Evolutionary conservation across 1,284 basidiomycete species (phyloP).

Genomic region (Ceratobasidium sp.): DNA sequence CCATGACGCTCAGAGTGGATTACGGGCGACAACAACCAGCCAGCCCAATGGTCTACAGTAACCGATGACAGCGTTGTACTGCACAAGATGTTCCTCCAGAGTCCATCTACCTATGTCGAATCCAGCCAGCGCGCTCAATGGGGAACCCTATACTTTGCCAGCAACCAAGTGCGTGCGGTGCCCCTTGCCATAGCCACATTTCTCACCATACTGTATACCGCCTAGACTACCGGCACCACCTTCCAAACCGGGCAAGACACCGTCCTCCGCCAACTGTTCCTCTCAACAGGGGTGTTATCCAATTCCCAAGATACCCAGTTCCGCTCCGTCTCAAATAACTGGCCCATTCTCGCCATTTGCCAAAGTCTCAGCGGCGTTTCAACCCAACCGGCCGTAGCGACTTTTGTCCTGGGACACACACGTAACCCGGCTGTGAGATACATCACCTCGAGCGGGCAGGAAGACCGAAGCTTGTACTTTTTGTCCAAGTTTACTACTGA

Average conservation of each 20-base stretch:
- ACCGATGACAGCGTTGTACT: slow-evolving; percentile 58
- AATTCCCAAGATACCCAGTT: slow-evolving; percentile 69
- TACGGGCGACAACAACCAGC: slow-evolving; percentile 65
- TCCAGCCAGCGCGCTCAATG: slow-evolving; percentile 67
- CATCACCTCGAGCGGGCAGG: slow-evolving; percentile 61
- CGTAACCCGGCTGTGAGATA: slow-evolving; percentile 70
- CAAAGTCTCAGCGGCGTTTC: slow-evolving; percentile 60
- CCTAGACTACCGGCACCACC: slow-evolving; percentile 62
- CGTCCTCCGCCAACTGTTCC: slow-evolving; percentile 66
- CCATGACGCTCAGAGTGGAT: slow-evolving; percentile 55
- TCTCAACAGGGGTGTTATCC: slow-evolving; percentile 62
- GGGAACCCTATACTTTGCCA: slow-evolving; percentile 68
- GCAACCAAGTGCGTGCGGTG: slow-evolving; percentile 56
- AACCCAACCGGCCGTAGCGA: slow-evolving; percentile 54
- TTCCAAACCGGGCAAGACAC: slow-evolving; percentile 70
- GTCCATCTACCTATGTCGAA: slow-evolving; percentile 63
- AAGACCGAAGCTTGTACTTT: slow-evolving; percentile 63
- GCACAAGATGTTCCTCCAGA: slow-evolving; percentile 67
- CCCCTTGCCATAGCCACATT: too few species aligned
- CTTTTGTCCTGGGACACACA: slow-evolving; percentile 68
- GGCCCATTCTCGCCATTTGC: slow-evolving; percentile 73
- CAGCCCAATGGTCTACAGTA: slow-evolving; percentile 61
- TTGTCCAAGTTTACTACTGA: slow-evolving; percentile 63
- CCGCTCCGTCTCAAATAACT: slow-evolving; percentile 67
- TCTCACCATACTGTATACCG: slow-evolving; percentile 19